phyloP scores from a whole-genome alignment of 176 grass and related monocot species.

The Ensete glaucum region DNA sequence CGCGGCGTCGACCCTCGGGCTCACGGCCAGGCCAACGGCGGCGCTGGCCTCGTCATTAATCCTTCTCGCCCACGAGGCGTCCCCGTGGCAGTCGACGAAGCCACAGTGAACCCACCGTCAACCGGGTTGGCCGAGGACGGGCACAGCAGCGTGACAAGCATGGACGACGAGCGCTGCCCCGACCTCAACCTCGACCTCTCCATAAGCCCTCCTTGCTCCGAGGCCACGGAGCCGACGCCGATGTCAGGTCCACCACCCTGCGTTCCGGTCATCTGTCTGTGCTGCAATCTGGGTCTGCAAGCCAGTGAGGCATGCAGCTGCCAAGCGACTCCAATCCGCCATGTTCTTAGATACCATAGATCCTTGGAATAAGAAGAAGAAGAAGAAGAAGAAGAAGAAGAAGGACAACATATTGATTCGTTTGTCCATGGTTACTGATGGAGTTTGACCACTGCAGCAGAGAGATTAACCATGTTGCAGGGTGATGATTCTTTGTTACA shows the following conservation, averaged over 20 bases:
- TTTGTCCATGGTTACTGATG: too few species aligned
- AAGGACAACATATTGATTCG: too few species aligned
- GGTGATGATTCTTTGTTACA: too few species aligned
- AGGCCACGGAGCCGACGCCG: neutral
- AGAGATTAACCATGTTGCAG: too few species aligned
- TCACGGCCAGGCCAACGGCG: neutral
- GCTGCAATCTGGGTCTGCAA: neutral
- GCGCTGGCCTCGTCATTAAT: neutral
- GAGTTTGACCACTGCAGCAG: too few species aligned
- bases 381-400: too few species aligned
- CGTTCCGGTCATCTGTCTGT: neutral
- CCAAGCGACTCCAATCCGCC: neutral
- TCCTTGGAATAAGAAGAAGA: too few species aligned
- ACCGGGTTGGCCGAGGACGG: neutral
- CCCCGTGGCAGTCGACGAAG: too few species aligned
- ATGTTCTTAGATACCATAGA: too few species aligned
- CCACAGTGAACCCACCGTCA: too few species aligned
- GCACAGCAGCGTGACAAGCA: neutral
- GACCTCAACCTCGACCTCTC: neutral
- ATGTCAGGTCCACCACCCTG: neutral
- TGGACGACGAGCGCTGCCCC: neutral
- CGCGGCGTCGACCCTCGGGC: neutral
- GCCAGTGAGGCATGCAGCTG: neutral
- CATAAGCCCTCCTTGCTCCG: too few species aligned
- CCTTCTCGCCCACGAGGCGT: too few species aligned